phyloP scores from a whole-genome alignment of 1,139 yeast genomes.

The Lodderomyces beijingensis region DNA sequence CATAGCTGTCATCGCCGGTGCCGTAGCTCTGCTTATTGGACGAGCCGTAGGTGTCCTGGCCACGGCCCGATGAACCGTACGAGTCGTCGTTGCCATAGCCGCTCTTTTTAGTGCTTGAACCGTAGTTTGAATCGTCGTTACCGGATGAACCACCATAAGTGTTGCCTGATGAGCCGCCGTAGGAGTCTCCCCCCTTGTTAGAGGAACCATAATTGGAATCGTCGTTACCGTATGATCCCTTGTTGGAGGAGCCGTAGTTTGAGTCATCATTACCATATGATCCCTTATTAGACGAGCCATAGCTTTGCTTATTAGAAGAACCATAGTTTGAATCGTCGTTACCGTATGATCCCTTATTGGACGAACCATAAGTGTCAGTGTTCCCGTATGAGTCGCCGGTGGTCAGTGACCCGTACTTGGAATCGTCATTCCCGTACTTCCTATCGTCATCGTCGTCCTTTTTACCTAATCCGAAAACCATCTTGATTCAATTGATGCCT shows the following conservation, averaged over 20 bases:
- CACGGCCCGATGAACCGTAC: conserved; percentile 4
- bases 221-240: conserved; percentile 10
- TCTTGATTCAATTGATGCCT: too few relatives aligned
- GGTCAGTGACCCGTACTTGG: conserved; percentile 1
- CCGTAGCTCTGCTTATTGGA: too few relatives aligned
- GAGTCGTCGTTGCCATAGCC: not conserved
- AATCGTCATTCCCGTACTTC: conserved; percentile 7
- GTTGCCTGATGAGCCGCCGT: conserved; percentile 18
- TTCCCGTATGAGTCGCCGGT: conserved; percentile 12
- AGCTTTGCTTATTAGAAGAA: conserved; percentile 1
- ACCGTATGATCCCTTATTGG: too few relatives aligned
- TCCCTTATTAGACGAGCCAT: conserved; percentile 7
- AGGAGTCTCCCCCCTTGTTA: conserved; percentile 10
- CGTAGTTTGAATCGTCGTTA: conserved; percentile 18
- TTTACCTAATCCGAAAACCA: conserved; percentile 30
- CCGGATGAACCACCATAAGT: conserved; percentile 13
- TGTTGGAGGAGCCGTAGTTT: conserved; percentile 18
- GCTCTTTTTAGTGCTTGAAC: conserved; percentile 12
- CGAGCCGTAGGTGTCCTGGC: conserved; percentile 1
- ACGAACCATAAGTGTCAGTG: conserved; percentile 20
- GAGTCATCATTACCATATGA: conserved; percentile 9
- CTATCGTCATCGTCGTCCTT: conserved; percentile 11
- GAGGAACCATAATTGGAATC: conserved; percentile 20
- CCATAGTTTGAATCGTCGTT: conserved; percentile 12
- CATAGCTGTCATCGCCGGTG: conserved; percentile 6